Evolutionary conservation across 768 basidiomycete species (phyloP), one percentile per base, ranked within the genome.

Genomic region (Mycena vulgaris): DNA sequence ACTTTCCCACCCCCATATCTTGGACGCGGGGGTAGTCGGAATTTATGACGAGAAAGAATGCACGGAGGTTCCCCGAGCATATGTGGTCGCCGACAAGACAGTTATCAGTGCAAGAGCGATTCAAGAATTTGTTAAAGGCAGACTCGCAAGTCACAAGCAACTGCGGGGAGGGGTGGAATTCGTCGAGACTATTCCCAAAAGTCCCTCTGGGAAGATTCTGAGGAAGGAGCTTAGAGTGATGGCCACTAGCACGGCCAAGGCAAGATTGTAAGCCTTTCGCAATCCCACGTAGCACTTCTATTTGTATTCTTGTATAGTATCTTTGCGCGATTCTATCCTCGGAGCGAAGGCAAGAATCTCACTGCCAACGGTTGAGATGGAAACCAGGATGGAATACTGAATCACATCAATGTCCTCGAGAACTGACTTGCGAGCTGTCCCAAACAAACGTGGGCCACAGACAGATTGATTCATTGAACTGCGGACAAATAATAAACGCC

Each of bases 11-110:
- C 74, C 76, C 0, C 70, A 72, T 40, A 79, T 82, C 13, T 59
- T 57, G 5, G 81, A 82, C 59, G 77, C 75, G 6, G 78, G 65
- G 19, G 78, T 81, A 1, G 76, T 81, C 27, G 79, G 79, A 2
- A 66, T 81, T 2, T 71, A 35, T n/a, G 66, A 62, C 27, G 53
- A 61, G 35, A 17, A 61, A 27, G 17, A 52, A 40, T 17, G n/a
- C 28, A 74, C 75, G 13, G 75, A 75, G 39, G 69, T 71, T 37
- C 73, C 75, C 5, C 66, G 75, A 13, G 74, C 74, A 35, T 74
- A 76, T 45, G 71, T 69, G 5, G 70, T 72, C 52, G 47, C 73
- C 56, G 66, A 70, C 48, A 21, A 45, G 10, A n/a, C 45, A 17
- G 52, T 25, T 16, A 49, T 64, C 31, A 66, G 45, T 35, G 65